These are phyloP conservation scores for Kwoniella pini DNA, from an alignment of 768 basidiomycete genomes.

Conservation along the genomic window DNA sequence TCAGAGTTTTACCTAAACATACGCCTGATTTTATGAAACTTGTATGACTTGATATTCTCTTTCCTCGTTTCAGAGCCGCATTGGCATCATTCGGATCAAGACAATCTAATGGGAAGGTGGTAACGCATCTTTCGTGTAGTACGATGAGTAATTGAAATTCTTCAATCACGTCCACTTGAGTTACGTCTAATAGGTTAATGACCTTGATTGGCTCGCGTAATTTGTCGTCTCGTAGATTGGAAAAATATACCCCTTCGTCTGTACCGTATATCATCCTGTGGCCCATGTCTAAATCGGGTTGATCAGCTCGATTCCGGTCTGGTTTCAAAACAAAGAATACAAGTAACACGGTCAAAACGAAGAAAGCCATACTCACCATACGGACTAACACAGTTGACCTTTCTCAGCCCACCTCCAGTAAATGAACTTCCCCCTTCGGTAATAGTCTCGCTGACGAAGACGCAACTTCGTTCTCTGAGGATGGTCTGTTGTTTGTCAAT, in stretches of 20 bases:
- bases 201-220: slow-evolving; percentile 82
- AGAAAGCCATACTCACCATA: slow-evolving; percentile 66
- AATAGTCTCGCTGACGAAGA: slow-evolving; percentile 81
- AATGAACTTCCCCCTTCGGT: slow-evolving; percentile 63
- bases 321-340: too few relatives aligned
- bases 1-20: slow-evolving; percentile 84
- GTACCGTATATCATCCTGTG: slow-evolving; percentile 92
- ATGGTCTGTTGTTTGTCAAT: slow-evolving; percentile 86
- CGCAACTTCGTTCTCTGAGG: slow-evolving; percentile 76
- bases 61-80: slow-evolving; percentile 87
- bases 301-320: too few relatives aligned
- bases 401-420: slow-evolving; percentile 80
- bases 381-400: slow-evolving; percentile 87
- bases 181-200: slow-evolving; percentile 80
- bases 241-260: slow-evolving; percentile 93
- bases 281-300: slow-evolving; percentile 84
- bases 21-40: slow-evolving; percentile 97
- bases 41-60: slow-evolving; percentile 91
- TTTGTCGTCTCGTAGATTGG: slow-evolving; percentile 73
- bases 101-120: slow-evolving; percentile 92
- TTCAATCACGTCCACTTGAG: slow-evolving; percentile 93
- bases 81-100: slow-evolving; percentile 86
- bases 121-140: slow-evolving; percentile 98
- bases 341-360: not conserved
- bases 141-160: slow-evolving; percentile 94